Conservation (phyloP, 371 early-diverging fungal species). For the Haplosporangium sp. region DNA sequence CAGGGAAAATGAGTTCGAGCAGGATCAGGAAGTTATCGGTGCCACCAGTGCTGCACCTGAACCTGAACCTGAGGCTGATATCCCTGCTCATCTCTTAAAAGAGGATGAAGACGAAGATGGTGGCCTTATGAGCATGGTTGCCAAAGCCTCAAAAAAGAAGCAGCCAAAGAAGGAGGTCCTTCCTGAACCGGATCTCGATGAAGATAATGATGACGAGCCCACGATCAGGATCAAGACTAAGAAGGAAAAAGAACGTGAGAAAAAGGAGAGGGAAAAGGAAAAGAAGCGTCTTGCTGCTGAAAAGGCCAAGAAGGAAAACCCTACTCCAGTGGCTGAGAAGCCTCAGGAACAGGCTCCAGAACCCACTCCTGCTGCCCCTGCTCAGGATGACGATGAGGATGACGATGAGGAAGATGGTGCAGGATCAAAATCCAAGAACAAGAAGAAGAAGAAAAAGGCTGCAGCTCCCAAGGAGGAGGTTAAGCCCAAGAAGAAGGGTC, state of each 20-base stretch:
- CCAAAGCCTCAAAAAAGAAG: constrained; percentile 60
- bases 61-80: constrained; percentile 35
- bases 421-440: constrained; percentile 57
- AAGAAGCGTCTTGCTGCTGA: constrained; percentile 56
- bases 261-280: constrained; percentile 64
- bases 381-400: constrained; percentile 48
- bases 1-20: constrained; percentile 55
- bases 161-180: constrained; percentile 55
- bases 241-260: constrained; percentile 74
- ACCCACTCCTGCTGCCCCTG: constrained; percentile 39
- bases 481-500: constrained; percentile 65
- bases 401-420: constrained; percentile 58
- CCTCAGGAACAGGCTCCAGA: constrained; percentile 46
- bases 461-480: constrained; percentile 57
- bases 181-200: constrained; percentile 14
- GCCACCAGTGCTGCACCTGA: constrained; percentile 32
- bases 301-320: constrained; percentile 53
- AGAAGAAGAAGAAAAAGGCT: constrained; percentile 64
- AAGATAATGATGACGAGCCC: constrained; percentile 46
- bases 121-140: constrained; percentile 52
- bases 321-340: constrained; percentile 35
- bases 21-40: constrained; percentile 49
- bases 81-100: constrained; percentile 42
- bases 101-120: constrained; percentile 53
- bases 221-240: constrained; percentile 62